A percentile compares a stretch with the other conserved stretches of the same genome.
Evolutionary conservation across 305 asterid species (phyloP).

Genomic region (Solanum chacoense): DNA sequence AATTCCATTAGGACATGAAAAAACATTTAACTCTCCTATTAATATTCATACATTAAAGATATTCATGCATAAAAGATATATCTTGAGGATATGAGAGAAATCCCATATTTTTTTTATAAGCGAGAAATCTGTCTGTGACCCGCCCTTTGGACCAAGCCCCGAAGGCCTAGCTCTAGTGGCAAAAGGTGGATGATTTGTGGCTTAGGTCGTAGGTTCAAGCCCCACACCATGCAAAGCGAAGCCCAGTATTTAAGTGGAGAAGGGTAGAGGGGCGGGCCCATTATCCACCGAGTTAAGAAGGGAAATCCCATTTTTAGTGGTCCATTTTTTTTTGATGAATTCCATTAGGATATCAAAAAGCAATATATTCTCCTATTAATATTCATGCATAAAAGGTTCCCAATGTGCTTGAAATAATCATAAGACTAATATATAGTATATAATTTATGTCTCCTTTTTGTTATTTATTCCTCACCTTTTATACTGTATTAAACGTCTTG

Average conservation of each 20-base stretch:
- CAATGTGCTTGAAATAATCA: neutral
- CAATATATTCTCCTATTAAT: neutral
- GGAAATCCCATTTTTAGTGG: neutral
- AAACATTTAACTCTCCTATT: neutral
- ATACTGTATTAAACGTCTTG: neutral
- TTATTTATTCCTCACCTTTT: neutral
- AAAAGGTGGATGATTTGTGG: neutral
- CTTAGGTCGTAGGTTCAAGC: neutral
- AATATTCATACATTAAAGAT: neutral
- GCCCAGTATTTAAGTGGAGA: neutral
- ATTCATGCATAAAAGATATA: neutral
- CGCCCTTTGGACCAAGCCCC: neutral
- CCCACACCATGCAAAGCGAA: neutral
- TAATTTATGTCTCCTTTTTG: neutral
- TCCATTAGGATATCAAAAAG: neutral
- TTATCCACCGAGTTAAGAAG: neutral
- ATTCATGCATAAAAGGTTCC: neutral
- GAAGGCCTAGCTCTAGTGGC: neutral
- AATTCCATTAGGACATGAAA: neutral
- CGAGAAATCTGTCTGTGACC: neutral
- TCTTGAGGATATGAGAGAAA: neutral
- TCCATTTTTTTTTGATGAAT: neutral
- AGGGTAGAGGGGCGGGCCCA: neutral
- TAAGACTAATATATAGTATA: neutral
- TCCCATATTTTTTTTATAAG: neutral